Evolutionary conservation across 2,329 filamentous ascomycete genomes (phyloP).

Genomic region (Metarhizium humberi): DNA sequence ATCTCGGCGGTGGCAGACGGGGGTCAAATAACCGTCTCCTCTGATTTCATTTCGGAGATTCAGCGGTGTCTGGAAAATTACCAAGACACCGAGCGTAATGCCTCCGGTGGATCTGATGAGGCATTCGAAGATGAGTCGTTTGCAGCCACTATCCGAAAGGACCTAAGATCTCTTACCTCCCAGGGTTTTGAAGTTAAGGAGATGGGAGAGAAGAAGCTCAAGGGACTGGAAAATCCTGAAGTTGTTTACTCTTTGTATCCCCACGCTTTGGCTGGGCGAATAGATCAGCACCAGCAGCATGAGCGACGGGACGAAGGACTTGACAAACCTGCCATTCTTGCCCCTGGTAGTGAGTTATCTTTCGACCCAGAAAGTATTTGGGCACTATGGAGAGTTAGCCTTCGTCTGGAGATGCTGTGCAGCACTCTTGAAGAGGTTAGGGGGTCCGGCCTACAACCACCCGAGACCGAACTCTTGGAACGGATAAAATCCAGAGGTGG

Average conservation of each 20-base stretch:
- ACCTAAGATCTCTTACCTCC: constrained; percentile 76
- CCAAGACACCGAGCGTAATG: constrained; percentile 69
- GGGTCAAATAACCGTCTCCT: constrained; percentile 92
- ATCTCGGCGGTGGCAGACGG: constrained; percentile 93
- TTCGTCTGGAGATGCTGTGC: constrained; percentile 89
- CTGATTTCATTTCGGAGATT: constrained; percentile 94
- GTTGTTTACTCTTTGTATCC: constrained; percentile 94
- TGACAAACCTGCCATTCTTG: constrained; percentile 52
- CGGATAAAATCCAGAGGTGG: constrained; percentile 57
- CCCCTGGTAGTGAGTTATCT: constrained; percentile 54
- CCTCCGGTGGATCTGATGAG: constrained; percentile 59
- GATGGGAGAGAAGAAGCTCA: constrained; percentile 87
- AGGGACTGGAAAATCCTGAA: constrained; percentile 95
- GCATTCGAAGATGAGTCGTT: constrained; percentile 63
- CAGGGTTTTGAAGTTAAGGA: constrained; percentile 97
- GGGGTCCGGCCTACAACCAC: constrained; percentile 57
- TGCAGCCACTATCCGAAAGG: constrained; percentile 71
- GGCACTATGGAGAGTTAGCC: constrained; percentile 79
- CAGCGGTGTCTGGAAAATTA: constrained; percentile 84
- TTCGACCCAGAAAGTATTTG: constrained; percentile 82
- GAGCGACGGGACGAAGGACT: constrained; percentile 33
- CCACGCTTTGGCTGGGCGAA: constrained; percentile 73
- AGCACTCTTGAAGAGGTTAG: constrained; percentile 69
- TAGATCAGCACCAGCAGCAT: constrained; percentile 54
- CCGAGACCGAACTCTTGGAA: constrained; percentile 77